Evolutionary conservation across 306 rosid species (phyloP).

Genomic region (Gynostemma pentaphyllum): DNA sequence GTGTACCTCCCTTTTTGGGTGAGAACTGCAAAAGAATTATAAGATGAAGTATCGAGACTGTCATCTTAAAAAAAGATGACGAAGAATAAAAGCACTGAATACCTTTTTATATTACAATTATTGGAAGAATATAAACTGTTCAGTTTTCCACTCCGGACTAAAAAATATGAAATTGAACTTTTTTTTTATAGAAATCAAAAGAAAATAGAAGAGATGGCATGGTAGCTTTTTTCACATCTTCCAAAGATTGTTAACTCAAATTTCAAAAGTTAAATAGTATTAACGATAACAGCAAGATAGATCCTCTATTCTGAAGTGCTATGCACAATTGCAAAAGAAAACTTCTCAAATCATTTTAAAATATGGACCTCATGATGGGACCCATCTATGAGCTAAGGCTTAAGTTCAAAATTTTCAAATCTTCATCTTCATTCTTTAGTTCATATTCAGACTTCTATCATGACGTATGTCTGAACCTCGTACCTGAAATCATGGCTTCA

Average conservation of each 20-base stretch:
- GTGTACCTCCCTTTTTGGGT: constrained; percentile 74
- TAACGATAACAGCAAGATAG: not conserved
- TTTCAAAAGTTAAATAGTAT: no score
- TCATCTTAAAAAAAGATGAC: not conserved
- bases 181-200: not conserved
- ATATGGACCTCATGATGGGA: not conserved
- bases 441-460: not conserved
- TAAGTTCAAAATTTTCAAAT: not conserved
- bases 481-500: constrained; percentile 2
- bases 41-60: not conserved
- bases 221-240: not conserved
- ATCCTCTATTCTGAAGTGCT: not conserved
- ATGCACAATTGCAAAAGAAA: not conserved
- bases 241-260: not conserved
- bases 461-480: not conserved
- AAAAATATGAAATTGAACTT: not conserved
- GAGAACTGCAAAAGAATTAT: constrained; percentile 27
- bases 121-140: not conserved
- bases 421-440: not conserved
- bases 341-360: not conserved
- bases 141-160: not conserved
- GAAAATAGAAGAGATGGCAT: not conserved
- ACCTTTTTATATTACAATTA: not conserved
- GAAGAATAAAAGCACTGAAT: not conserved
- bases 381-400: not conserved